Conservation (phyloP, 441 rosid genomes). For the Isatis lusitanica region DNA sequence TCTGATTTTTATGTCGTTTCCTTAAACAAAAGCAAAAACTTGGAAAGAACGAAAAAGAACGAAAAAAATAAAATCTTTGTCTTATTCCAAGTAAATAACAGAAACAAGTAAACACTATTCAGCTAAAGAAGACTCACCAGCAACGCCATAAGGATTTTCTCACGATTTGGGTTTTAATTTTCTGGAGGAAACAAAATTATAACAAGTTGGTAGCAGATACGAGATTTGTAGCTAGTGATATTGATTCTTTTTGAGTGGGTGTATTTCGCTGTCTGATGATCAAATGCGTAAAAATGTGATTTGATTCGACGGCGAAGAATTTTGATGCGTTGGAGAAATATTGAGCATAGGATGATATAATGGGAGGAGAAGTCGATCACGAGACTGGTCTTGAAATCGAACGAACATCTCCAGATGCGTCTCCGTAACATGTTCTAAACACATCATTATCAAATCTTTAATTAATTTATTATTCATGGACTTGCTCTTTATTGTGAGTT, state of each 20-base stretch:
- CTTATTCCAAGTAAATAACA: slow-evolving; percentile 4
- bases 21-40: not conserved
- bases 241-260: slow-evolving; percentile 30
- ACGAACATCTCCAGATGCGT: slow-evolving; percentile 25
- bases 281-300: slow-evolving; percentile 20
- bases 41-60: slow-evolving; percentile 2
- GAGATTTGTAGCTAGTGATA: not conserved
- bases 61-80: slow-evolving; percentile 18
- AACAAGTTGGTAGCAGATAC: slow-evolving; percentile 14
- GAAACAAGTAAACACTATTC: not conserved
- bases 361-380: slow-evolving; percentile 34
- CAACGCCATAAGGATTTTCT: slow-evolving; percentile 6
- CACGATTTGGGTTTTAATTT: not conserved
- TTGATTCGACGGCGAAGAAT: slow-evolving; percentile 9
- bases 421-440: not conserved
- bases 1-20: not conserved
- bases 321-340: slow-evolving; percentile 30
- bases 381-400: slow-evolving; percentile 13
- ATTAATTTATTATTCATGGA: not conserved
- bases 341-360: slow-evolving; percentile 19
- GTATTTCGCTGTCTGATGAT: slow-evolving; percentile 19
- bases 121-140: slow-evolving; percentile 18
- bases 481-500: slow-evolving; percentile 12
- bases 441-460: too few species aligned
- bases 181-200: not conserved